Percentiles rank a stretch among this genome's conserved stretches.
Conservation (phyloP, 2,329 filamentous ascomycete genomes). For the Claviceps pazoutovae region DNA sequence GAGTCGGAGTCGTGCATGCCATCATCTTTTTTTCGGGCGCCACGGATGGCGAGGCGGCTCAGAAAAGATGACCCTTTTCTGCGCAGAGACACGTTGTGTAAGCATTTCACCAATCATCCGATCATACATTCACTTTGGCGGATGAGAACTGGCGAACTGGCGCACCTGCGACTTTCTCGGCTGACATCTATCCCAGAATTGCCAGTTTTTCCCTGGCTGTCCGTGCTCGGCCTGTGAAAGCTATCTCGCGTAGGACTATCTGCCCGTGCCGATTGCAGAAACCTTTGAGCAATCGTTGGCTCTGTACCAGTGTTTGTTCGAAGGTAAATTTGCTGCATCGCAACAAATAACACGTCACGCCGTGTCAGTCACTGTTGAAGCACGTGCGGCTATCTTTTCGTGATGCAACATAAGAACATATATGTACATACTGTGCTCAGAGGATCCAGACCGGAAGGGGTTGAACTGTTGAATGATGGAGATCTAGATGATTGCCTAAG, state of each 20-base stretch:
- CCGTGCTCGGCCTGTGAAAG: conserved; percentile 25
- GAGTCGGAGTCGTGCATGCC: conserved; percentile 50
- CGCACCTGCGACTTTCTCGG: conserved; percentile 51
- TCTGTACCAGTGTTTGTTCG: conserved; percentile 23
- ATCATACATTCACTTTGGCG: neutral
- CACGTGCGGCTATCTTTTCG: no score
- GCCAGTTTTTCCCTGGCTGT: conserved; percentile 24
- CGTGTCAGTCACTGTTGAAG: neutral
- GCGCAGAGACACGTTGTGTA: conserved; percentile 5
- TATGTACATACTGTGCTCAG: conserved; percentile 21
- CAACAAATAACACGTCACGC: neutral
- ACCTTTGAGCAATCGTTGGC: conserved; percentile 37
- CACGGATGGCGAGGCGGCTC: conserved; percentile 61
- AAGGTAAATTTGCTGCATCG: conserved; percentile 25
- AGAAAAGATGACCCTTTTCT: conserved; percentile 87
- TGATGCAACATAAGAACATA: neutral
- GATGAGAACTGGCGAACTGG: neutral
- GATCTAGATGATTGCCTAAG: conserved; percentile 15
- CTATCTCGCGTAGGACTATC: conserved; percentile 36
- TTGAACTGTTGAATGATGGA: conserved; percentile 12
- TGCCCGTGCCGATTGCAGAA: conserved; percentile 36
- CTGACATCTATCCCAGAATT: conserved; percentile 27
- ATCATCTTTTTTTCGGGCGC: conserved; percentile 58
- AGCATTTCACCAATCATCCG: neutral
- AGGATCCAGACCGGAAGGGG: conserved; percentile 21